A percentile compares a stretch with the other conserved stretches of the same genome.
Conservation (phyloP, 2,329 filamentous ascomycete species). For the Penicillium sp. region DNA sequence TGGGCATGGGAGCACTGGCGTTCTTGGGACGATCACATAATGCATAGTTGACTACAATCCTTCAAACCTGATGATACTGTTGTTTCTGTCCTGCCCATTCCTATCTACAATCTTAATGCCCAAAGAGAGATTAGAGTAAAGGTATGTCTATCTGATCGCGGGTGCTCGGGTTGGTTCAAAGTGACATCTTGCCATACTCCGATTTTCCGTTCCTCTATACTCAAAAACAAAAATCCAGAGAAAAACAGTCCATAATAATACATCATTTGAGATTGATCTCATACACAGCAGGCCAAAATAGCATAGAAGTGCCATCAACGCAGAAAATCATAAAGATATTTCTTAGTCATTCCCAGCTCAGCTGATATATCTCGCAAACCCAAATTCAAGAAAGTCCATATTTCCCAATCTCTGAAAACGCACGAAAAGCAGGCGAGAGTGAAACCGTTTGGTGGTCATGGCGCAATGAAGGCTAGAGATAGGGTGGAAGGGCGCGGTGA, state of each 20-base stretch:
- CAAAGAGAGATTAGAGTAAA: background rate
- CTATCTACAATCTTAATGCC: background rate
- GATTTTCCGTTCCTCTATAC: conserved; percentile 31
- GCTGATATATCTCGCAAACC: background rate
- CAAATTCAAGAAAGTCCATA: background rate
- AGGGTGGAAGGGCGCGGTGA: conserved; percentile 13
- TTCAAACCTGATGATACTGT: conserved; percentile 8
- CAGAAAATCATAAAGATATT: background rate
- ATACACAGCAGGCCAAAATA: conserved; percentile 12
- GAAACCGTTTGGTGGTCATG: conserved; percentile 18
- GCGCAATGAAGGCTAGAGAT: conserved; percentile 8
- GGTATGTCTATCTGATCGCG: background rate
- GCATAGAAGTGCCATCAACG: conserved; percentile 13
- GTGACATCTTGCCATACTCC: conserved; percentile 4
- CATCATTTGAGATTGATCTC: conserved; percentile 31
- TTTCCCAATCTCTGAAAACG: background rate
- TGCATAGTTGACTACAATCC: conserved; percentile 33
- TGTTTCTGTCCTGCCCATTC: background rate
- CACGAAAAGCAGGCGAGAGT: conserved; percentile 14
- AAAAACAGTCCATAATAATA: conserved; percentile 43
- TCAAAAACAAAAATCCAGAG: conserved; percentile 24
- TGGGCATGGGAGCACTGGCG: conserved; percentile 35
- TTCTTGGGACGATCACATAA: conserved; percentile 29
- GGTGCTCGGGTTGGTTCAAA: background rate
- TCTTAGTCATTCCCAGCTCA: background rate